Percentiles rank a stretch among this genome's conserved stretches.
These are phyloP conservation scores for Pichia ethanolica DNA, from an alignment of 805 yeast species.

Conservation along the genomic window DNA sequence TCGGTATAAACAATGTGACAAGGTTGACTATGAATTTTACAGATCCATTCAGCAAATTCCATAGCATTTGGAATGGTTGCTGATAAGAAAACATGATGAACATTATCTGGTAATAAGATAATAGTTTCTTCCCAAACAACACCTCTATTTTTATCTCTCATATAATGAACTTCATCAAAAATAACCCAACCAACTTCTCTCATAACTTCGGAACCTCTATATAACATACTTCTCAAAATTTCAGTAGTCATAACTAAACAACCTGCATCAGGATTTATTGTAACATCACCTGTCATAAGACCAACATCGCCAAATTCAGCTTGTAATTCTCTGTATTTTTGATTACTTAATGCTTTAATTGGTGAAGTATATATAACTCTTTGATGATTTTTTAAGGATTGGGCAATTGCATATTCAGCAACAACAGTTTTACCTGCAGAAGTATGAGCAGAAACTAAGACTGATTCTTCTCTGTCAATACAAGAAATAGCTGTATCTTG, in stretches of 20 bases:
- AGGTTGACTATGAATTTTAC: constrained; percentile 90
- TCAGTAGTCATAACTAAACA: constrained; percentile 98
- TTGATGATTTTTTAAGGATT: constrained; percentile 83
- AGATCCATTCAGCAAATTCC: constrained; percentile 99
- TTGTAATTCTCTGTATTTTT: constrained; percentile 68
- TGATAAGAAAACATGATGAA: constrained; percentile 80
- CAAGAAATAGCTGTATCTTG: constrained; percentile 96
- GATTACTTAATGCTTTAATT: constrained; percentile 85
- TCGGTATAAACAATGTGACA: constrained; percentile 98
- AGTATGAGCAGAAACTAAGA: constrained; percentile 93
- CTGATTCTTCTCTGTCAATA: constrained; percentile 90
- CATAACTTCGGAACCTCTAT: constrained; percentile 92
- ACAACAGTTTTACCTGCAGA: constrained; percentile 97
- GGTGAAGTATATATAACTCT: constrained; percentile 95
- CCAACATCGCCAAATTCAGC: constrained; percentile 61
- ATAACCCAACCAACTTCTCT: constrained; percentile 97
- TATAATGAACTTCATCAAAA: constrained; percentile 97
- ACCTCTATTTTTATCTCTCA: constrained; percentile 94
- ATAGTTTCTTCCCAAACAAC: constrained; percentile 99
- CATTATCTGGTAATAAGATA: constrained; percentile 95
- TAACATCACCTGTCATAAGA: constrained; percentile 94
- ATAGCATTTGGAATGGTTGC: constrained; percentile 97
- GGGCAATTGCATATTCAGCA: constrained; percentile 96
- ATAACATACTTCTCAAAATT: constrained; percentile 88
- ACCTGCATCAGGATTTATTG: constrained; percentile 92